Base-by-base conservation (phyloP, 192 early-diverging fungal genomes). In the Lobosporangium transversale region DNA sequence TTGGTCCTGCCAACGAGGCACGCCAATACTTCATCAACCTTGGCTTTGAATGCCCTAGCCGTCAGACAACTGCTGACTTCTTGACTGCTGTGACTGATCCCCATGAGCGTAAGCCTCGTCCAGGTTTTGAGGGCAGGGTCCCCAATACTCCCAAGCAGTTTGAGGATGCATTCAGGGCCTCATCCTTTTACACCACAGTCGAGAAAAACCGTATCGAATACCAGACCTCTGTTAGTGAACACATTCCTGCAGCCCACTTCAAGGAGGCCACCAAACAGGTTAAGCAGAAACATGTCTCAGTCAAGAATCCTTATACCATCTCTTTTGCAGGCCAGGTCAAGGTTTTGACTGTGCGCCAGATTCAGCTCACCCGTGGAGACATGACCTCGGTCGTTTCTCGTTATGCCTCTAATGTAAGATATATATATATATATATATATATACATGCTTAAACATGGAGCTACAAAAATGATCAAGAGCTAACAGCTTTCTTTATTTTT, bases 31-130 rank as follows among this genome's bases (percentile, higher is more conserved):
- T 93, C 68, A 79, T 82, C 53, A 62, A 79, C 17, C 66, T 93
- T 29, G 91, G 91, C 2, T 86, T 89, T 52, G 53, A 79, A 12
- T 88, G 87, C 62, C 88, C 90, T 11, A 29, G 66, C 57, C 87
- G 91, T 42, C 89, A 91, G 78, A 89, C 89, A 11, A 88, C 87
- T 0, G 86, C 91, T 2, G 91, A 94, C 62, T 92, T 91, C 65
- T 69, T 93, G 44, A 92, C 90, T 0, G 90, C 90, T 14, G 52
- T 93, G 10, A 92, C 89, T 14, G 86, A 90, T 56, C 79, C 84
- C 8, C 75, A 84, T 10, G 86, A 88, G 66, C 81, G 87, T 51
- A 86, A 82, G 68, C 71, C 70, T 21, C 53, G 66, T 9, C 58
- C 80, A 9, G 93, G 89, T 9, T 91, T 82, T 64, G 89, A 92